Evolutionary conservation across 805 yeast species (phyloP).

Genomic region (Candida chauliodis): DNA sequence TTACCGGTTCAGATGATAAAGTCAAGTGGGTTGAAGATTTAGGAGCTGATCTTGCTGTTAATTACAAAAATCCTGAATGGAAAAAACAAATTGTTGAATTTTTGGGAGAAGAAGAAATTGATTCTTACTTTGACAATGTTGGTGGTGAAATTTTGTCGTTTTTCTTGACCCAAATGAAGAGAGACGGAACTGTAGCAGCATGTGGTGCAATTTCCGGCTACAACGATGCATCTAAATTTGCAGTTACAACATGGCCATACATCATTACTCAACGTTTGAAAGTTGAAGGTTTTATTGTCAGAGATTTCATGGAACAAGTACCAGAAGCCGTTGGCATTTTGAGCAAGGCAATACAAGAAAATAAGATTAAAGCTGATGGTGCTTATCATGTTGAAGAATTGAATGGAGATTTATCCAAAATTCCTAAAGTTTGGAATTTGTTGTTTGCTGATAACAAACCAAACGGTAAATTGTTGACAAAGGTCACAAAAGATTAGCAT

Average conservation of each 20-base stretch:
- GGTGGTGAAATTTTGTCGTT: conserved; percentile 57
- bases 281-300: conserved; percentile 51
- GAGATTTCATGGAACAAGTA: conserved; percentile 39
- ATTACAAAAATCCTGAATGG: conserved; percentile 44
- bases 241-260: conserved; percentile 37
- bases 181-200: conserved; percentile 46
- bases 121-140: conserved; percentile 58
- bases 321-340: conserved; percentile 36
- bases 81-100: conserved; percentile 19
- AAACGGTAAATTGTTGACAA: conserved; percentile 49
- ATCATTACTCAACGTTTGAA: conserved; percentile 50
- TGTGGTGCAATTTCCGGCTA: conserved; percentile 65
- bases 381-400: conserved; percentile 40
- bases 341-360: conserved; percentile 33
- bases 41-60: conserved; percentile 50
- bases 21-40: conserved; percentile 48
- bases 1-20: conserved; percentile 60
- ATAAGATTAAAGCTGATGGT: conserved; percentile 36
- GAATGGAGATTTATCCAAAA: conserved; percentile 35
- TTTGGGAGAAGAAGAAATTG: conserved; percentile 47
- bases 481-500: conserved; percentile 20
- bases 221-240: conserved; percentile 37
- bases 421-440: conserved; percentile 49
- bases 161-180: conserved; percentile 36
- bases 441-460: conserved; percentile 42